phyloP scores from a whole-genome alignment of 371 early-diverging fungal species.

The Gilbertella persicaria region DNA sequence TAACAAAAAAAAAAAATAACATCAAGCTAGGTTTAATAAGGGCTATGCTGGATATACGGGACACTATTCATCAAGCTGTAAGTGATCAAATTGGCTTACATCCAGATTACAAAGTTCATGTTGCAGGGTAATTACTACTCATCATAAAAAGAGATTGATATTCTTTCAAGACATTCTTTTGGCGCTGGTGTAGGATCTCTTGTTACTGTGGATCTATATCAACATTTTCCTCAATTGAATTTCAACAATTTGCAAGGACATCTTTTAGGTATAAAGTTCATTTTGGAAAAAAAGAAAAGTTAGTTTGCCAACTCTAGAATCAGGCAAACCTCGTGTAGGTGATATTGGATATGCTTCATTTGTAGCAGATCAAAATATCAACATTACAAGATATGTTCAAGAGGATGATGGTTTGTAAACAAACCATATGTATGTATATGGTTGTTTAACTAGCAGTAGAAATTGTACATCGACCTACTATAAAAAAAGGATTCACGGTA shows the following conservation, averaged over 20 bases:
- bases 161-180: constrained; percentile 10
- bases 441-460: too few species aligned
- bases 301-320: neutral
- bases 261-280: neutral
- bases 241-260: neutral
- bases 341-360: constrained; percentile 6
- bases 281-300: neutral
- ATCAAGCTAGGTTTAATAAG: neutral
- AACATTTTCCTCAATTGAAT: neutral
- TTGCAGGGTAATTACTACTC: constrained; percentile 1
- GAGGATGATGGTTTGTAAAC: constrained; percentile 2
- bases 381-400: neutral
- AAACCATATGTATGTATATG: too few species aligned
- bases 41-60: neutral
- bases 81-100: constrained; percentile 1
- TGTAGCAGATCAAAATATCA: neutral
- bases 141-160: neutral
- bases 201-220: constrained; percentile 1
- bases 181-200: constrained; percentile 9
- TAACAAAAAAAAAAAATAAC: neutral
- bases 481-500: too few species aligned
- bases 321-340: constrained; percentile 9
- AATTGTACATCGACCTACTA: too few species aligned
- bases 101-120: constrained; percentile 3
- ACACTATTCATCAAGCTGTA: constrained; percentile 4